Base-by-base conservation (phyloP, 2,329 filamentous ascomycete species). In the Pseudocercospora fuligena region DNA sequence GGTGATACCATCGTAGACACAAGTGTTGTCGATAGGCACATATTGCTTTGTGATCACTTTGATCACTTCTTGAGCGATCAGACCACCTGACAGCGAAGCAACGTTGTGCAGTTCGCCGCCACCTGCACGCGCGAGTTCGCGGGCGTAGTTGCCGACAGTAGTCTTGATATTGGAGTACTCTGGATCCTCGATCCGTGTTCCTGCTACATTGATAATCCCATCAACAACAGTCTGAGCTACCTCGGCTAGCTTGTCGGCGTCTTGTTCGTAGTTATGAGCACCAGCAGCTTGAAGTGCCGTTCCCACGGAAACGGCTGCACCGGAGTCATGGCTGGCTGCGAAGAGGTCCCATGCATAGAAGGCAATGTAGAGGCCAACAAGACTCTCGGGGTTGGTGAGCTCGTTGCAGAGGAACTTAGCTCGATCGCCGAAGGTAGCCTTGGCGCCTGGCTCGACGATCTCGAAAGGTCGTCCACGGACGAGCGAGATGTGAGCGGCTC, bases 1-100 rank as follows among this genome's bases (percentile, higher is more conserved):
- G 69, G 77, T 80, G 1, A 89, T 82, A 0, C 88, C 88, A 73
- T 90, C 87, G 70, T 89, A 89, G 25, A 89, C 76, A 72, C 87
- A 89, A 0, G 85, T 87, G 67, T 89, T 89, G 75, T 89, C 86
- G 8, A 89, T 81, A 1, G 88, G 88, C 11, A 89, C 82, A 74
- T 90, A 90, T 78, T 90, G 88, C 73, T 85, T 84, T n/a, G 88
- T 90, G 53, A 94, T 87, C 78, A 88, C 86, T 78, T 99, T 99
- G 82, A 99, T 96, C 69, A 94, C 88, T 81, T 99, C 95, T 80
- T 99, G 96, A n/a, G 94, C 93, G 57, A 96, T 91, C 83, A 99
- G 91, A 2, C 95, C 96, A 31, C 95, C 96, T 0, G 90, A 91
- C 64, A 97, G 82, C 27, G 94, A 90, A 33, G 94, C 91, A 64